These are phyloP conservation scores for Globisporangium recalcitrans DNA, from an alignment of 352 stramenopile genomes.

Conservation along the genomic window DNA sequence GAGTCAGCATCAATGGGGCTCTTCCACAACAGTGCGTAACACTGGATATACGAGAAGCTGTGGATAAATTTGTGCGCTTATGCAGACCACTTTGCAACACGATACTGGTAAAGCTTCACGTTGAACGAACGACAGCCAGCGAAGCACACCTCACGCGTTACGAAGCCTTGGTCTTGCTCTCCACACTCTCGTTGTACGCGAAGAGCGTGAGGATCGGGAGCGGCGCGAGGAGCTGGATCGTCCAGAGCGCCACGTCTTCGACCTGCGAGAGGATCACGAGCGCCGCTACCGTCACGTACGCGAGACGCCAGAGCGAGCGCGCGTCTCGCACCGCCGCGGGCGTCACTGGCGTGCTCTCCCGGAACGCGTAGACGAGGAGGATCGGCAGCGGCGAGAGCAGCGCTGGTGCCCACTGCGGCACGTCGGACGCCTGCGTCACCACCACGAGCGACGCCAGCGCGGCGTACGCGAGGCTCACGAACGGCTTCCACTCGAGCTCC, in stretches of 20 bases:
- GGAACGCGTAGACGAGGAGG: conserved; percentile 1
- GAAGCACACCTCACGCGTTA: neutral
- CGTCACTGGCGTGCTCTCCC: neutral
- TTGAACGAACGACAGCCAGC: neutral
- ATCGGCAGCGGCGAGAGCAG: conserved; percentile 5
- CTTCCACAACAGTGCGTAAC: neutral
- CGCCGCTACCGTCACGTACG: neutral
- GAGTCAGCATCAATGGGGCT: neutral
- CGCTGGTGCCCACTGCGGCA: conserved; percentile 2
- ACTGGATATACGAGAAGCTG: neutral
- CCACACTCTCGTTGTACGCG: neutral
- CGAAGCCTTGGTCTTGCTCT: conserved; percentile 1
- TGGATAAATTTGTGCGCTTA: neutral
- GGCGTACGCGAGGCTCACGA: conserved; percentile 2
- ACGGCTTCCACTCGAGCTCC: conserved; percentile 4
- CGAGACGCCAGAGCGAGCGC: neutral
- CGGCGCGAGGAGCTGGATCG: neutral
- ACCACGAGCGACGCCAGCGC: neutral
- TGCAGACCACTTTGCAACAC: neutral
- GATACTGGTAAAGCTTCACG: neutral
- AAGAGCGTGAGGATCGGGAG: conserved; percentile 4
- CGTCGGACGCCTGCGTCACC: conserved; percentile 1
- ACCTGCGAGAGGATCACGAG: neutral
- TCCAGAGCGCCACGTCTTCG: conserved; percentile 3
- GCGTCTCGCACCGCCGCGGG: conserved; percentile 4